These are phyloP conservation scores for Mycena vulgaris DNA, from an alignment of 768 basidiomycete genomes.

Conservation along the genomic window DNA sequence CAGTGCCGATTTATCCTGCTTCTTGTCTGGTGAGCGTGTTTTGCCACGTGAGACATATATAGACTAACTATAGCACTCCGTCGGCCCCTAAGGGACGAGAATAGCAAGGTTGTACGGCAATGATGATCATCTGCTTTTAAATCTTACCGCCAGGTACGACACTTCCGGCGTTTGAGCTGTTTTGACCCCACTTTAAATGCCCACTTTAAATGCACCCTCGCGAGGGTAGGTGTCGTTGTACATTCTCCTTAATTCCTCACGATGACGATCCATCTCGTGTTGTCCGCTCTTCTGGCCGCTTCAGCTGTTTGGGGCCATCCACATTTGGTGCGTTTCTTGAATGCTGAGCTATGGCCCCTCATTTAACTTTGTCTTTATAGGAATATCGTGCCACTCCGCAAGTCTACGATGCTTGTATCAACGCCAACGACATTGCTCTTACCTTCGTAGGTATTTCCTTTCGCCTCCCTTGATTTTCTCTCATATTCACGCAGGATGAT, in stretches of 20 bases:
- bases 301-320: conserved; percentile 6
- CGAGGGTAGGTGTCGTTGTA: neutral
- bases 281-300: conserved; percentile 3
- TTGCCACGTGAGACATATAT: neutral
- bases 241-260: neutral
- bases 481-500: conserved; percentile 20
- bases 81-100: neutral
- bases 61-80: too few relatives aligned
- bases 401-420: conserved; percentile 24
- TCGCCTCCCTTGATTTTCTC: neutral
- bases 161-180: too few relatives aligned
- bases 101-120: neutral
- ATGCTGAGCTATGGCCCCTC: neutral
- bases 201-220: too few relatives aligned
- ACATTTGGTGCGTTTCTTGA: neutral
- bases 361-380: neutral
- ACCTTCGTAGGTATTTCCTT: conserved; percentile 23
- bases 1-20: neutral
- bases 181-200: neutral
- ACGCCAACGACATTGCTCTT: conserved; percentile 29
- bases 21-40: neutral
- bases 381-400: conserved; percentile 15
- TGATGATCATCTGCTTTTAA: neutral
- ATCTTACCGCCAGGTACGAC: neutral
- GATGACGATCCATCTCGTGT: neutral